Conservation (phyloP, 345 rosid species). For the Salix purpurea region DNA sequence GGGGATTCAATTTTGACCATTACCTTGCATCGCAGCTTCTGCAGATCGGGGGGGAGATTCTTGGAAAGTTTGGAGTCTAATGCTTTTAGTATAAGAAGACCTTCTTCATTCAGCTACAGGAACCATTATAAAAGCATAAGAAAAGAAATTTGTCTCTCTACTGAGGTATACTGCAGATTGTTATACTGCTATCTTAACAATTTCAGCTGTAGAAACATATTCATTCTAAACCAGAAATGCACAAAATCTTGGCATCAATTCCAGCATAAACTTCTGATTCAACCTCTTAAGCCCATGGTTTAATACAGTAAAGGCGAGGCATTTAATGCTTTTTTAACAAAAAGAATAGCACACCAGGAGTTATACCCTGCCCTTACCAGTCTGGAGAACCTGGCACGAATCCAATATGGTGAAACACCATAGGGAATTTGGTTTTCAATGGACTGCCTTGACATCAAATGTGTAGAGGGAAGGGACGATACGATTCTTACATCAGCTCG, state of each 20-base stretch:
- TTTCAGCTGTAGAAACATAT: neutral
- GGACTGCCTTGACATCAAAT: slow-evolving; percentile 53
- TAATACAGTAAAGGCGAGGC: neutral
- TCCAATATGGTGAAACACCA: slow-evolving; percentile 62
- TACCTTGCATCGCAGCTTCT: slow-evolving; percentile 79
- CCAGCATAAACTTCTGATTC: neutral
- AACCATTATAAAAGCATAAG: neutral
- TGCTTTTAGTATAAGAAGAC: slow-evolving; percentile 57
- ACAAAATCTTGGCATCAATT: neutral
- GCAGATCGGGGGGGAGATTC: slow-evolving; percentile 64
- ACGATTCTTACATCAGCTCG: slow-evolving; percentile 56
- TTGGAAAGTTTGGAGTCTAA: slow-evolving; percentile 65
- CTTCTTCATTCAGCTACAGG: slow-evolving; percentile 58
- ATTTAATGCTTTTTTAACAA: too few species aligned
- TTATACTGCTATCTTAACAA: neutral
- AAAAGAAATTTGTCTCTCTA: neutral
- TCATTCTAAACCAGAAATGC: neutral
- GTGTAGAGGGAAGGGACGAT: slow-evolving; percentile 66
- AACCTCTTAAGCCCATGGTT: neutral
- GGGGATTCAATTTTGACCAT: neutral
- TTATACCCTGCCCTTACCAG: slow-evolving; percentile 23
- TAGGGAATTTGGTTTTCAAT: slow-evolving; percentile 52
- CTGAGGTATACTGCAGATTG: neutral
- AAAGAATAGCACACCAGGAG: neutral
- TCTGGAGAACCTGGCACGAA: slow-evolving; percentile 58